Percentiles rank a stretch among this genome's conserved stretches.
Evolutionary conservation across 1,284 basidiomycete species (phyloP).

Genomic region (Sporisorium scitamineum): DNA sequence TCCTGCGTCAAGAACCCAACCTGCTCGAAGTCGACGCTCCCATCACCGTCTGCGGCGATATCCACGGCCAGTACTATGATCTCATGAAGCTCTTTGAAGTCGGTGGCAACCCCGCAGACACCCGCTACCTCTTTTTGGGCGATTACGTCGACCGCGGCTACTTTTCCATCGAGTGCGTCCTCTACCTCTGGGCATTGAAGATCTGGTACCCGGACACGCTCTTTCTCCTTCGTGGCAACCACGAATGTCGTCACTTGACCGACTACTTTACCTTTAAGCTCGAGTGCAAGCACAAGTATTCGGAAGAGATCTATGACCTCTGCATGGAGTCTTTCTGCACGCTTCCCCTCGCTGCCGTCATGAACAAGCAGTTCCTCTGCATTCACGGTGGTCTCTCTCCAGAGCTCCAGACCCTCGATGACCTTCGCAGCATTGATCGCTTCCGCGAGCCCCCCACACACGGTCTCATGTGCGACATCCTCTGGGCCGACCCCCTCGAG

Average conservation of each 20-base stretch:
- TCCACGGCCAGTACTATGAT: constrained; percentile 69
- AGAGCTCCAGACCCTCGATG: constrained; percentile 89
- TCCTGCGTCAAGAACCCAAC: constrained; percentile 86
- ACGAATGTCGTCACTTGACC: constrained; percentile 69
- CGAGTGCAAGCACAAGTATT: constrained; percentile 70
- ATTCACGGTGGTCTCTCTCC: constrained; percentile 93
- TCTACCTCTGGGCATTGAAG: constrained; percentile 68
- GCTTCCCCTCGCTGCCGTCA: constrained; percentile 88
- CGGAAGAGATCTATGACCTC: constrained; percentile 68
- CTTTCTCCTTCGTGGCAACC: constrained; percentile 69
- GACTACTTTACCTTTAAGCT: constrained; percentile 70
- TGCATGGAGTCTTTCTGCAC: constrained; percentile 85
- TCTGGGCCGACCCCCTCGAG: constrained; percentile 94
- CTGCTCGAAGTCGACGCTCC: constrained; percentile 91
- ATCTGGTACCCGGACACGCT: constrained; percentile 69
- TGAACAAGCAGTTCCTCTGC: constrained; percentile 98
- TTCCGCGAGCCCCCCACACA: constrained; percentile 95
- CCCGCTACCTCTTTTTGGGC: constrained; percentile 68
- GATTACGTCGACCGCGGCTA: constrained; percentile 69
- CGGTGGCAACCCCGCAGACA: constrained; percentile 68
- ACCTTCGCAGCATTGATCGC: constrained; percentile 89
- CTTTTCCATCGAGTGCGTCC: constrained; percentile 69
- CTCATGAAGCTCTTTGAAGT: constrained; percentile 69
- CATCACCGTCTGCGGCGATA: constrained; percentile 76
- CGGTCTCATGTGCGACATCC: constrained; percentile 92